Percentiles rank a stretch among this genome's conserved stretches.
phyloP scores from a whole-genome alignment of 1,284 basidiomycete genomes.

The Sanguinoderma infundibulare region DNA sequence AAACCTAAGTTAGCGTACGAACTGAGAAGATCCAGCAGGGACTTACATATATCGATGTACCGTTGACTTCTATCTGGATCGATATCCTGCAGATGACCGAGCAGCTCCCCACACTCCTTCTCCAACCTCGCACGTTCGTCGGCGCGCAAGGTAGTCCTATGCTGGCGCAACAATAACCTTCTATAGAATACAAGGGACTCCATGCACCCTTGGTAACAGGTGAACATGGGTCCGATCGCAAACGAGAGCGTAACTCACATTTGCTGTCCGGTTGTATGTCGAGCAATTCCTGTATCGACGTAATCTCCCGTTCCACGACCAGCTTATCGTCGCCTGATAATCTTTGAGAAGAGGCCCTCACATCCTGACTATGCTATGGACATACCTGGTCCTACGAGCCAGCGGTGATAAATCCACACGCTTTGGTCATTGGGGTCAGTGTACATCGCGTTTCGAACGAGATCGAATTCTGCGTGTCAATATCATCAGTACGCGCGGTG shows the following conservation, averaged over 20 bases:
- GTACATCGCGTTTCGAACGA: slow-evolving; percentile 70
- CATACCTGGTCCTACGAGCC: slow-evolving; percentile 84
- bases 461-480: background rate
- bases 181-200: slow-evolving; percentile 64
- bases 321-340: slow-evolving; percentile 51
- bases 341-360: background rate
- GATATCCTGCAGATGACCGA: slow-evolving; percentile 52
- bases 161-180: slow-evolving; percentile 54
- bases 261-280: slow-evolving; percentile 73
- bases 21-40: background rate
- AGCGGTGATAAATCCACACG: slow-evolving; percentile 98
- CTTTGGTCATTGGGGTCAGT: slow-evolving; percentile 97
- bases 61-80: slow-evolving; percentile 57
- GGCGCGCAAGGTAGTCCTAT: background rate
- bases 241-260: slow-evolving; percentile 55
- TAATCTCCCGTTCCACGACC: slow-evolving; percentile 80
- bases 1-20: background rate
- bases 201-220: slow-evolving; percentile 76
- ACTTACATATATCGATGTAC: slow-evolving; percentile 68
- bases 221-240: background rate
- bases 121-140: no score
- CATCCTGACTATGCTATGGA: background rate
- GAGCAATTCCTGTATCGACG: slow-evolving; percentile 83
- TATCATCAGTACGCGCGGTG: slow-evolving; percentile 44
- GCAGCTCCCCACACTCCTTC: slow-evolving; percentile 48